phyloP scores from a whole-genome alignment of 768 basidiomycete genomes.

The Lanmaoa pseudosensibilis region DNA sequence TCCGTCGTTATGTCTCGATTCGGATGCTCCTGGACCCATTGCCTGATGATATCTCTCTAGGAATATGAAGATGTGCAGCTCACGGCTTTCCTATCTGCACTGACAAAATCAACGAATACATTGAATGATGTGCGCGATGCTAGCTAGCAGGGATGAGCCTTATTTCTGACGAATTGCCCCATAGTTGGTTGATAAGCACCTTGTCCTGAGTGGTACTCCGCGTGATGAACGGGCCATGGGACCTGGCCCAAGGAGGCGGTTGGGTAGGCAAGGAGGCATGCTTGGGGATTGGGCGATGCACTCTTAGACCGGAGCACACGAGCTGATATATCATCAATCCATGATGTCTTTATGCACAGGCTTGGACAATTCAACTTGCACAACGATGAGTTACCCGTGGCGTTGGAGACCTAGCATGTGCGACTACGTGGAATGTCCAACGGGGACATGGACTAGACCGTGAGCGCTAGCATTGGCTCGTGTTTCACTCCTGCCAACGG shows the following conservation, averaged over 20 bases:
- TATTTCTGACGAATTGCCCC: conserved; percentile 3
- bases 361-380: not conserved
- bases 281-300: conserved; percentile 59
- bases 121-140: conserved; percentile 78
- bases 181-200: conserved; percentile 79
- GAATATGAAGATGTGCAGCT: conserved; percentile 97
- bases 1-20: not conserved
- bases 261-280: conserved; percentile 47
- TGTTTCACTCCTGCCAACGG: not conserved
- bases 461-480: not conserved
- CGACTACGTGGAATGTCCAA: not conserved
- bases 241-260: conserved; percentile 49
- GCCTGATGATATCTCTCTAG: conserved; percentile 38
- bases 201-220: conserved; percentile 53
- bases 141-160: not conserved
- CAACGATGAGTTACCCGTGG: not conserved
- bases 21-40: not conserved
- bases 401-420: not conserved
- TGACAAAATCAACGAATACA: conserved; percentile 86
- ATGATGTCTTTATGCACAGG: not conserved
- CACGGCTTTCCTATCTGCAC: conserved; percentile 80
- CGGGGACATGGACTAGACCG: not conserved
- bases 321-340: not conserved
- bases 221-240: conserved; percentile 51
- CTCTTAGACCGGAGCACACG: conserved; percentile 24